Percentiles rank a stretch among this genome's conserved stretches.
Evolutionary conservation across 257 asterid species (phyloP).

Genomic region (Vinca minor): DNA sequence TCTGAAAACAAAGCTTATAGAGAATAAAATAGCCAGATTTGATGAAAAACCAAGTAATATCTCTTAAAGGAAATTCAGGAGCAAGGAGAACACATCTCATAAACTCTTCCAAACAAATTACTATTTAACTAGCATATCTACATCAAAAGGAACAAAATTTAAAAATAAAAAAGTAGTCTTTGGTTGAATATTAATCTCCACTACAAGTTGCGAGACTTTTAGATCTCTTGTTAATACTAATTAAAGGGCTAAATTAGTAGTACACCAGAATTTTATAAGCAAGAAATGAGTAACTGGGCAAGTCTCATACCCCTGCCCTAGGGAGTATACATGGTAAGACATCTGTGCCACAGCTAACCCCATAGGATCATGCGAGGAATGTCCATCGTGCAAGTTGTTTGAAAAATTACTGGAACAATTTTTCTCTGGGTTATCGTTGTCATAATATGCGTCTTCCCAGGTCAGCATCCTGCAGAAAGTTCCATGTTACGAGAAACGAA

Average conservation of each 20-base stretch:
- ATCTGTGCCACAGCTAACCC: slow-evolving; percentile 85
- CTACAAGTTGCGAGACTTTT: background rate
- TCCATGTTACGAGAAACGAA: slow-evolving; percentile 2
- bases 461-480: slow-evolving; percentile 66
- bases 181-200: background rate
- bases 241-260: background rate
- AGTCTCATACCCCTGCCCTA: slow-evolving; percentile 85
- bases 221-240: background rate
- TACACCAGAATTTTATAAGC: background rate
- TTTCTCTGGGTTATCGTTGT: slow-evolving; percentile 32
- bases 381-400: slow-evolving; percentile 40
- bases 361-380: slow-evolving; percentile 54
- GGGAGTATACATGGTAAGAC: slow-evolving; percentile 79
- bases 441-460: slow-evolving; percentile 81
- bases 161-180: background rate
- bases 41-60: background rate
- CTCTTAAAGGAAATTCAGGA: too few species aligned
- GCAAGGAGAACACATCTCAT: background rate
- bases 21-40: background rate
- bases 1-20: background rate
- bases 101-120: too few species aligned
- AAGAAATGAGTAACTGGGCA: slow-evolving; percentile 4
- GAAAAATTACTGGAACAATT: slow-evolving; percentile 26
- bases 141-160: background rate
- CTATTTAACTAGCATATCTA: background rate